phyloP scores from a whole-genome alignment of 371 early-diverging fungal genomes.

The Syncephalastrum monosporum region DNA sequence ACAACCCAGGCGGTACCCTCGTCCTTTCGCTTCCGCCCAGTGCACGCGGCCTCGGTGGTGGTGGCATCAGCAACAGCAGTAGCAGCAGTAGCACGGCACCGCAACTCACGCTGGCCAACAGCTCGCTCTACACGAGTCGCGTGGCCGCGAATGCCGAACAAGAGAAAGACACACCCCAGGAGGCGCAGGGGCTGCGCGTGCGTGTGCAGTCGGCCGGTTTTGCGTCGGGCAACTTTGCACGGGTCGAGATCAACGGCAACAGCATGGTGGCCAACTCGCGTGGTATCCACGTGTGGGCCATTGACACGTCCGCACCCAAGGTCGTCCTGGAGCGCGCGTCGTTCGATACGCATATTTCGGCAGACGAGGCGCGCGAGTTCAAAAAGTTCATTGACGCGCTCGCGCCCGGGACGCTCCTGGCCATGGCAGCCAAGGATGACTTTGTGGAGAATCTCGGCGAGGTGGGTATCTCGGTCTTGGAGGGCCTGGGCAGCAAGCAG shows the following conservation, averaged over 20 bases:
- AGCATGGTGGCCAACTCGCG: conserved; percentile 60
- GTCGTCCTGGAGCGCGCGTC: conserved; percentile 63
- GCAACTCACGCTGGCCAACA: too few species aligned
- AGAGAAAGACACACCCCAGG: background rate
- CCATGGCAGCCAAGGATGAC: conserved; percentile 74
- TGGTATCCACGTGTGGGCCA: conserved; percentile 74
- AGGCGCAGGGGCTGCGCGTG: conserved; percentile 22
- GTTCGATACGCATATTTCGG: conserved; percentile 78
- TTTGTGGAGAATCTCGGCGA: conserved; percentile 63
- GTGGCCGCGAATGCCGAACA: too few species aligned
- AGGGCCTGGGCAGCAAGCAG: conserved; percentile 60
- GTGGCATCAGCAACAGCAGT: too few species aligned
- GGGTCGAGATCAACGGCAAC: conserved; percentile 66
- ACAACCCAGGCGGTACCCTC: conserved; percentile 45
- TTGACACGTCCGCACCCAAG: conserved; percentile 65
- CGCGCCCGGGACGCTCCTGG: conserved; percentile 63
- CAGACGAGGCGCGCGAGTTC: conserved; percentile 70
- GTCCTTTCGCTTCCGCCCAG: conserved; percentile 28
- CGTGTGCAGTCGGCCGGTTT: conserved; percentile 76
- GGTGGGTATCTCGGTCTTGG: conserved; percentile 55
- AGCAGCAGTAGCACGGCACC: background rate
- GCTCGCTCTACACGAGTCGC: too few species aligned
- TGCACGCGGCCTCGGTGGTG: conserved; percentile 18
- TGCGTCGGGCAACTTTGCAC: conserved; percentile 72
- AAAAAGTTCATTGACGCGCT: conserved; percentile 64